Evolutionary conservation across 2,329 filamentous ascomycete species (phyloP).

Genomic region (Xylariales sp.): DNA sequence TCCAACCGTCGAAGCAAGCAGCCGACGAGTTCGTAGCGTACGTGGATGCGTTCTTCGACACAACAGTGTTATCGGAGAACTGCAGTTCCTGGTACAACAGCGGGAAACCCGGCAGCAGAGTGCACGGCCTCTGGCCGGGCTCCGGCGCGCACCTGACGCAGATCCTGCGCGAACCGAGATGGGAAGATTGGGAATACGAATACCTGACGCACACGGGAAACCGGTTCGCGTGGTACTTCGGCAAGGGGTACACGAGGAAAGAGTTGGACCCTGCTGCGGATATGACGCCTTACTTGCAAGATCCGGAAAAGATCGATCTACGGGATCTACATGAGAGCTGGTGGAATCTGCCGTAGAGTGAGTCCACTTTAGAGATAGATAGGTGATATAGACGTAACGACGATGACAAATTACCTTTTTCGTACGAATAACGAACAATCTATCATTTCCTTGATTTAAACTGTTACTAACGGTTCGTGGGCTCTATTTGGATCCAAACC

Average conservation of each 20-base stretch:
- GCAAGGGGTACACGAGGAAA: conserved; percentile 72
- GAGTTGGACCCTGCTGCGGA: conserved; percentile 68
- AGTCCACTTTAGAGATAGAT: no score
- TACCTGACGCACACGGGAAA: conserved; percentile 59
- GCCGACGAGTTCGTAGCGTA: conserved; percentile 74
- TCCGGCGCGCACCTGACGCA: conserved; percentile 72
- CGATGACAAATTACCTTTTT: no score
- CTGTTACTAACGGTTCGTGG: no score
- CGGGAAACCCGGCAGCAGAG: conserved; percentile 68
- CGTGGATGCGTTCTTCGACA: conserved; percentile 65
- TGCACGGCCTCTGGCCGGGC: conserved; percentile 78
- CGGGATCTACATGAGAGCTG: conserved; percentile 74
- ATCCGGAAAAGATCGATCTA: conserved; percentile 68
- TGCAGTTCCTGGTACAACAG: conserved; percentile 81
- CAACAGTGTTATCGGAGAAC: conserved; percentile 67
- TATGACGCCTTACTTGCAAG: conserved; percentile 71
- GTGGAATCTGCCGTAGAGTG: conserved; percentile 57
- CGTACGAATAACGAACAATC: no score
- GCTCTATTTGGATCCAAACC: no score
- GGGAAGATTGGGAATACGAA: conserved; percentile 67
- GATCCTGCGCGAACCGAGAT: conserved; percentile 64
- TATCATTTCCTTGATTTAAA: no score
- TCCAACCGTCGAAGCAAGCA: conserved; percentile 67
- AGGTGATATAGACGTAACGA: no score
- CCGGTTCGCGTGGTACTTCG: conserved; percentile 72